phyloP scores from a whole-genome alignment of 352 stramenopile genomes.

The Globisporangium abappressorium region DNA sequence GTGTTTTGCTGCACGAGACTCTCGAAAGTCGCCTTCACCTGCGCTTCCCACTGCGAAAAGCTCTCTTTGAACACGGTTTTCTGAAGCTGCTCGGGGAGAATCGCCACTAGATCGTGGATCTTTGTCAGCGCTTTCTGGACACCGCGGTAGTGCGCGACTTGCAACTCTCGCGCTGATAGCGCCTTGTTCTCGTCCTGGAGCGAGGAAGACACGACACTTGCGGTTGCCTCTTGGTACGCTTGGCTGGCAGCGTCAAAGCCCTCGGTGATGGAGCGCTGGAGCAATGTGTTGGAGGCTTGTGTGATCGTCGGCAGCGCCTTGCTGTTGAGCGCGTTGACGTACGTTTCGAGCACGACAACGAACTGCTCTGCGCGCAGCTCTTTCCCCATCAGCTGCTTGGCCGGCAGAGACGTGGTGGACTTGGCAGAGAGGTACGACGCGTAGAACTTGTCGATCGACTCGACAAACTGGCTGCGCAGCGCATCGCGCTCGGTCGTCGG shows the following conservation, averaged over 20 bases:
- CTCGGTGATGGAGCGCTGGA: constrained; percentile 34
- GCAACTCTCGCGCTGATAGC: constrained; percentile 18
- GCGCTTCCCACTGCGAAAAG: constrained; percentile 21
- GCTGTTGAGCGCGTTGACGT: constrained; percentile 42
- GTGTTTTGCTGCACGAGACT: constrained; percentile 18
- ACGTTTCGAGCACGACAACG: constrained; percentile 34
- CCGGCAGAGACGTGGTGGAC: constrained; percentile 25
- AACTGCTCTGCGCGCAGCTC: constrained; percentile 39
- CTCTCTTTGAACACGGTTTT: constrained; percentile 29
- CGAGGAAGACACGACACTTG: not conserved
- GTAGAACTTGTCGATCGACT: constrained; percentile 49
- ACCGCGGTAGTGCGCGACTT: constrained; percentile 30
- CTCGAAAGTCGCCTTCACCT: constrained; percentile 16
- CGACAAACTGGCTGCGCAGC: constrained; percentile 53
- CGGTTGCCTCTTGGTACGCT: constrained; percentile 22
- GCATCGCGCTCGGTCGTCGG: constrained; percentile 22
- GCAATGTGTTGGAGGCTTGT: constrained; percentile 36
- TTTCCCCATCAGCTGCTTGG: constrained; percentile 43
- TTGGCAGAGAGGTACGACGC: constrained; percentile 39
- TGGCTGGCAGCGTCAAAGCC: constrained; percentile 26
- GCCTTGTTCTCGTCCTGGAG: constrained; percentile 3
- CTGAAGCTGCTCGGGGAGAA: constrained; percentile 28
- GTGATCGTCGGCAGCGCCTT: constrained; percentile 43
- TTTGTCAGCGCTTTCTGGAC: constrained; percentile 24
- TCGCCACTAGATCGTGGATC: constrained; percentile 23